These are phyloP conservation scores for Boletus edulis DNA, from an alignment of 768 basidiomycete species.

Conservation along the genomic window DNA sequence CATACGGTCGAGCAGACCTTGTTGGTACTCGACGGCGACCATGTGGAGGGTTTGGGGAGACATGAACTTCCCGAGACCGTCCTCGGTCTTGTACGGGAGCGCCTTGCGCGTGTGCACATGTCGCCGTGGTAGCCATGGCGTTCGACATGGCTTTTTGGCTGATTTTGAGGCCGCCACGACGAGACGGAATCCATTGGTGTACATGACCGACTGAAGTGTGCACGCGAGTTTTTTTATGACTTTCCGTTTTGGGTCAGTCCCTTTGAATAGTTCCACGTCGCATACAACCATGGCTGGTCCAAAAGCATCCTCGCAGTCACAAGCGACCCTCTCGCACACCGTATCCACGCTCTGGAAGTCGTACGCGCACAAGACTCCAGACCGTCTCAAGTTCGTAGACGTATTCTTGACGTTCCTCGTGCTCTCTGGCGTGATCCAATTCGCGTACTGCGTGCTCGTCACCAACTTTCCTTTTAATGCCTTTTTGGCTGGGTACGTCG, in stretches of 20 bases:
- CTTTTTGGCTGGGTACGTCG: slow-evolving; percentile 87
- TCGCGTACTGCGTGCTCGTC: slow-evolving; percentile 86
- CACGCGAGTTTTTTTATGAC: background rate
- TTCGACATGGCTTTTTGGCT: background rate
- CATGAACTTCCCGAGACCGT: slow-evolving; percentile 78
- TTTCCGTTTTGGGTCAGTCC: slow-evolving; percentile 13
- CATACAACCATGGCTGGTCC: slow-evolving; percentile 33
- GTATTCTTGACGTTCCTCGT: slow-evolving; percentile 89
- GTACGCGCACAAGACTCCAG: slow-evolving; percentile 73
- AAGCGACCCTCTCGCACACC: slow-evolving; percentile 14
- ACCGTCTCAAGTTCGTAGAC: slow-evolving; percentile 93
- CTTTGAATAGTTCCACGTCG: slow-evolving; percentile 21
- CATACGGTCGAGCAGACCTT: slow-evolving; percentile 74
- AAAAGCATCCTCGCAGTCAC: slow-evolving; percentile 23
- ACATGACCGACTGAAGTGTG: slow-evolving; percentile 16
- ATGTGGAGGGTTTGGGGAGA: slow-evolving; percentile 68
- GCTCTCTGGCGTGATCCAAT: slow-evolving; percentile 86
- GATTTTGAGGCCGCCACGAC: slow-evolving; percentile 18
- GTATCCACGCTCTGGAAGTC: slow-evolving; percentile 67
- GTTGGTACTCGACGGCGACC: slow-evolving; percentile 81
- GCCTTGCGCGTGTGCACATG: slow-evolving; percentile 48
- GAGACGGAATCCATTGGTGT: slow-evolving; percentile 17
- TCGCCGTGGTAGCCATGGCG: slow-evolving; percentile 27
- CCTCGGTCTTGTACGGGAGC: slow-evolving; percentile 64
- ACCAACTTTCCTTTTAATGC: slow-evolving; percentile 97